Evolutionary conservation across 2,329 filamentous ascomycete genomes (phyloP).

Genomic region (Verticillium isaacii): DNA sequence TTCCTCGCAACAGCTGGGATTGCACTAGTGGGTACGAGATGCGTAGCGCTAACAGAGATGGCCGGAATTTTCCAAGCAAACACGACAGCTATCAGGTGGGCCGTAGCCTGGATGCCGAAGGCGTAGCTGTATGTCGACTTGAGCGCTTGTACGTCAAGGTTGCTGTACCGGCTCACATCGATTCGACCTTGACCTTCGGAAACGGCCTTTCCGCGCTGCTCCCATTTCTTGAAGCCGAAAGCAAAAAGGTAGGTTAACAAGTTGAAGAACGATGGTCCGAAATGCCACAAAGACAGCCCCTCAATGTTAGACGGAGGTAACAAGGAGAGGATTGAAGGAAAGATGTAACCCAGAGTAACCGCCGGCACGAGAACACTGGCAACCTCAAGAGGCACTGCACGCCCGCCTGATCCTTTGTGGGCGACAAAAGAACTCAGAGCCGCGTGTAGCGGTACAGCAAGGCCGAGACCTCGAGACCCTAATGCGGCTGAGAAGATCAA

Average conservation of each 20-base stretch:
- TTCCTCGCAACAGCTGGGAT: too few species aligned
- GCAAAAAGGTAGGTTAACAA: neutral
- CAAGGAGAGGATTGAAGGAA: slow-evolving; percentile 6
- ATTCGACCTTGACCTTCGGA: neutral
- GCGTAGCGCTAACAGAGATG: neutral
- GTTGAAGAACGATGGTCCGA: slow-evolving; percentile 9
- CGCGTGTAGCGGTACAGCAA: slow-evolving; percentile 9
- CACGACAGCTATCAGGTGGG: neutral
- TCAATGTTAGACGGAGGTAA: neutral
- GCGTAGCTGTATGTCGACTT: neutral
- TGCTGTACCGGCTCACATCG: neutral
- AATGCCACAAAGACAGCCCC: slow-evolving; percentile 7
- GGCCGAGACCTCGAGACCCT: slow-evolving; percentile 8
- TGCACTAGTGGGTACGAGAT: neutral
- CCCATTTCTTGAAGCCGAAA: neutral
- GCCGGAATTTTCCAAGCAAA: neutral
- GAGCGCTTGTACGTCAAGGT: neutral
- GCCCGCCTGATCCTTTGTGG: slow-evolving; percentile 7
- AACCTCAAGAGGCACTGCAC: slow-evolving; percentile 6
- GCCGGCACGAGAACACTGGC: slow-evolving; percentile 14
- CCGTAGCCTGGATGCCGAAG: neutral
- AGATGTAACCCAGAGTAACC: slow-evolving; percentile 9
- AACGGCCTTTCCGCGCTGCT: too few species aligned
- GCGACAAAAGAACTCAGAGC: slow-evolving; percentile 6
- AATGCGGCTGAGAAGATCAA: slow-evolving; percentile 9